Percentiles rank a stretch among this genome's conserved stretches.
Conservation (phyloP, 768 basidiomycete genomes). For the Mycena olivaceomarginata region DNA sequence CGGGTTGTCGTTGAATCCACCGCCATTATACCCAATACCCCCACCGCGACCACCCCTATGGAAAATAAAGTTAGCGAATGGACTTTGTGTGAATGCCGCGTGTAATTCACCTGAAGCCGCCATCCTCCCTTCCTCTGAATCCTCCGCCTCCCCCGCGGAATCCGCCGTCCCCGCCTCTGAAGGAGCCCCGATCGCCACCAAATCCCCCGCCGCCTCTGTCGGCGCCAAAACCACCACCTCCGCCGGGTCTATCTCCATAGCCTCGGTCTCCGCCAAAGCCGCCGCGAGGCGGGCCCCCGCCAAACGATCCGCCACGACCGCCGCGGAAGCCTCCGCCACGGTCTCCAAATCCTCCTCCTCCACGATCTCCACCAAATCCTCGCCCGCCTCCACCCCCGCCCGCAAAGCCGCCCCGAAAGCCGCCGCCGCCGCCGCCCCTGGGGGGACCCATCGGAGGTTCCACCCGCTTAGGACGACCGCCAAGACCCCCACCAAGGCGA, state of each 20-base stretch:
- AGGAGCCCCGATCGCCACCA: slow-evolving; percentile 46
- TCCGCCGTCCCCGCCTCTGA: slow-evolving; percentile 45
- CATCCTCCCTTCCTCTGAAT: slow-evolving; percentile 57
- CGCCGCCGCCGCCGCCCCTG: slow-evolving; percentile 53
- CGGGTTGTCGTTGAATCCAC: slow-evolving; percentile 73
- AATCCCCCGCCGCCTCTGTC: slow-evolving; percentile 63
- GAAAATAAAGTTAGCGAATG: not conserved
- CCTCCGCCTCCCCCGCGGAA: slow-evolving; percentile 43
- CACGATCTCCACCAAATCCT: slow-evolving; percentile 63
- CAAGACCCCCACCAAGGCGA: slow-evolving; percentile 97
- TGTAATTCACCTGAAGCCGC: slow-evolving; percentile 42
- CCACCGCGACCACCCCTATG: slow-evolving; percentile 75
- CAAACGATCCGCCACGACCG: slow-evolving; percentile 61
- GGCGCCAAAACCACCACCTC: slow-evolving; percentile 53
- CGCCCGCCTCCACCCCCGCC: slow-evolving; percentile 55
- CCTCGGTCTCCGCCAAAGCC: slow-evolving; percentile 59
- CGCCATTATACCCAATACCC: slow-evolving; percentile 77
- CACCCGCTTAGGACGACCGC: slow-evolving; percentile 94
- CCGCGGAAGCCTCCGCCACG: slow-evolving; percentile 59
- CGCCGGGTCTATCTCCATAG: slow-evolving; percentile 60
- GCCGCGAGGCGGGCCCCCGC: slow-evolving; percentile 49
- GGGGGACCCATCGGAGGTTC: slow-evolving; percentile 62
- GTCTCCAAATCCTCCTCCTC: slow-evolving; percentile 63
- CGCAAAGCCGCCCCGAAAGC: slow-evolving; percentile 63
- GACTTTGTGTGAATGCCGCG: slow-evolving; percentile 43